phyloP scores from a whole-genome alignment of 23 red algal species.

The Cyanidium caldarium region DNA sequence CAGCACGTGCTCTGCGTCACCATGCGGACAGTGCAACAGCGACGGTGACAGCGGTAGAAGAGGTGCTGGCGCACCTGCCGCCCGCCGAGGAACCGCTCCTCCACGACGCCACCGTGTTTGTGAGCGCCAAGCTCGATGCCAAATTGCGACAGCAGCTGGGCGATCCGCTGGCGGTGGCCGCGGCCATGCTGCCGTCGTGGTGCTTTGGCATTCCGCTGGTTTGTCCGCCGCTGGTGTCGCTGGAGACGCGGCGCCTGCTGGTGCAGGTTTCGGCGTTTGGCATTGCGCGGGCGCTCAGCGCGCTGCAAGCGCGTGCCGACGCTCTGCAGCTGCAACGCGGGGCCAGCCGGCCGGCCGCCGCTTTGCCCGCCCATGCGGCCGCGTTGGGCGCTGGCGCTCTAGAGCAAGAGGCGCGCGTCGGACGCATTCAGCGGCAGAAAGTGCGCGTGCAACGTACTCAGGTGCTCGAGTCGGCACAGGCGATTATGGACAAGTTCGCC shows the following conservation, averaged over 20 bases:
- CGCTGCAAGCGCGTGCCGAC: constrained; percentile 46
- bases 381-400: neutral
- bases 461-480: constrained; percentile 63
- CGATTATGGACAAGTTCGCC: constrained; percentile 72
- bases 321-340: constrained; percentile 15
- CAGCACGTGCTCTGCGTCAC: neutral
- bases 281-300: constrained; percentile 57
- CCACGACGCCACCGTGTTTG: constrained; percentile 11
- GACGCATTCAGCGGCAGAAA: constrained; percentile 81
- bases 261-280: constrained; percentile 72
- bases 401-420: constrained; percentile 38
- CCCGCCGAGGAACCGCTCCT: neutral
- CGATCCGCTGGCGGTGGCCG: constrained; percentile 69
- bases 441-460: constrained; percentile 63
- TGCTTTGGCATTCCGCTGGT: constrained; percentile 37
- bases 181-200: constrained; percentile 51
- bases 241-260: constrained; percentile 53
- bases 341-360: constrained; percentile 6
- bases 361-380: constrained; percentile 7
- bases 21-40: neutral
- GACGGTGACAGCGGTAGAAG: neutral
- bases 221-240: constrained; percentile 45
- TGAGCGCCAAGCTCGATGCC: constrained; percentile 40
- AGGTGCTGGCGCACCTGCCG: neutral
- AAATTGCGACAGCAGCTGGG: constrained; percentile 70